Base-by-base conservation (phyloP, 1,139 yeast species). In the Yamadazyma jaroonii region DNA sequence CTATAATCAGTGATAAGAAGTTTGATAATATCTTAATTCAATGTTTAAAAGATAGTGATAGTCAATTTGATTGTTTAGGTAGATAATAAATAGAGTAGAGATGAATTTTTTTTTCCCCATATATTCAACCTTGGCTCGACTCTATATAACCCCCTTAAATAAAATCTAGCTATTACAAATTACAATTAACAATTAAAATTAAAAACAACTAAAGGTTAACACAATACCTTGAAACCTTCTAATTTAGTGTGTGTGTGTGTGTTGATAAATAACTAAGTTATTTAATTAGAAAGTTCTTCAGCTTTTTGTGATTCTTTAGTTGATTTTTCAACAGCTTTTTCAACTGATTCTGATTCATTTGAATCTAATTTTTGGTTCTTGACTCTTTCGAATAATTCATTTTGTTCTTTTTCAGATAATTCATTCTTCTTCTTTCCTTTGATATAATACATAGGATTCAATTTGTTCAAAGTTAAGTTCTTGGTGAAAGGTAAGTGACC, bases 361-460 rank as follows among this genome's bases (percentile, higher is more conserved):
- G 36, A 44, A 35, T 44, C 49, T 21, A 53, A 36, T 29, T 44
- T 50, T 35, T 54, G 49, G 22, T 50, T 47, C 49, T 56, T 61
- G 31, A 67, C 64, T 53, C 73, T 61, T 32, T 52, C 58, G 54
- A 83, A 81, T 54, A 84, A 69, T 32, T 65, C 73, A 27, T 70
- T 73, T 53, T 75, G 72, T 61, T 84, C 78, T 25, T 59, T 73
- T 32, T 62, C 61, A 30, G 77, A 56, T 53, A 83, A 61, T 50
- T 81, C 84, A 40, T 72, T 51, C 64, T 80, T 77, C 72, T 80
- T 74, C 74, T 81, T 80, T 50, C 74, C 74, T 66, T 81, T 84
- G 48, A 83, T 62, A 67, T 81, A 74, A 62, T 81, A 82, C 74
- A 81, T 70, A 59, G 92, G 92, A 62, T 81, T 83, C 62, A 84